Percentiles rank a stretch among this genome's conserved stretches.
Evolutionary conservation across 169 alveolate species (phyloP).

Genomic region (Cryptosporidium sp.): DNA sequence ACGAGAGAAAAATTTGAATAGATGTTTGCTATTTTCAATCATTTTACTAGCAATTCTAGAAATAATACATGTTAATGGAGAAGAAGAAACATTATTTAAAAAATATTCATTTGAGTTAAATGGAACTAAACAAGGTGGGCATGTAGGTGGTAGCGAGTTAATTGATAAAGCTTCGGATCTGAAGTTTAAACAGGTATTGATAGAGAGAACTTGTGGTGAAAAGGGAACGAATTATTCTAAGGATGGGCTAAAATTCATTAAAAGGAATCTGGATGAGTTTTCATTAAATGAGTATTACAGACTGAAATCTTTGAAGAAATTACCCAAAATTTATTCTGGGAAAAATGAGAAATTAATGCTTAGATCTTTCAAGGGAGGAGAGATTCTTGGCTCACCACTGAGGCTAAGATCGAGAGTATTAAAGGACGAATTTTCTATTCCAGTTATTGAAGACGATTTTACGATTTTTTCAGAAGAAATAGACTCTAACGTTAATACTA

Average conservation of each 20-base stretch:
- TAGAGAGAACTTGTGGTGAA: slow-evolving; percentile 39
- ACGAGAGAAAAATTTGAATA: not conserved
- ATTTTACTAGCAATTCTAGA: not conserved
- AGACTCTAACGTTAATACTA: not conserved
- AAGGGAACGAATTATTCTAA: slow-evolving; percentile 32
- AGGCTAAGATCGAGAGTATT: slow-evolving; percentile 49
- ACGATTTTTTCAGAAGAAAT: not conserved
- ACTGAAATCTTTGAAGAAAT: not conserved
- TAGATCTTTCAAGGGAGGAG: slow-evolving; percentile 37
- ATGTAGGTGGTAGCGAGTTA: not conserved
- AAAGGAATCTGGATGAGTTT: slow-evolving; percentile 5
- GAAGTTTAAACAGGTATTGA: not conserved
- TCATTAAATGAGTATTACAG: slow-evolving; percentile 44
- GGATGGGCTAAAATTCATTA: not conserved
- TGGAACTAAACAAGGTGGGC: not conserved
- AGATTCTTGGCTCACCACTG: slow-evolving; percentile 50
- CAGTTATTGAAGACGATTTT: slow-evolving; percentile 61
- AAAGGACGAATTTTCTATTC: slow-evolving; percentile 6
- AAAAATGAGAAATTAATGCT: slow-evolving; percentile 29
- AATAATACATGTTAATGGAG: not conserved
- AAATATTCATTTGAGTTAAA: not conserved
- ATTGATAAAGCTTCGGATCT: not conserved
- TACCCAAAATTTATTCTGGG: slow-evolving; percentile 51
- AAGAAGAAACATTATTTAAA: not conserved
- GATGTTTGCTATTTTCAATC: slow-evolving; percentile 2